Base-by-base conservation (phyloP, 2,329 filamentous ascomycete species). In the Diaporthe destruens region DNA sequence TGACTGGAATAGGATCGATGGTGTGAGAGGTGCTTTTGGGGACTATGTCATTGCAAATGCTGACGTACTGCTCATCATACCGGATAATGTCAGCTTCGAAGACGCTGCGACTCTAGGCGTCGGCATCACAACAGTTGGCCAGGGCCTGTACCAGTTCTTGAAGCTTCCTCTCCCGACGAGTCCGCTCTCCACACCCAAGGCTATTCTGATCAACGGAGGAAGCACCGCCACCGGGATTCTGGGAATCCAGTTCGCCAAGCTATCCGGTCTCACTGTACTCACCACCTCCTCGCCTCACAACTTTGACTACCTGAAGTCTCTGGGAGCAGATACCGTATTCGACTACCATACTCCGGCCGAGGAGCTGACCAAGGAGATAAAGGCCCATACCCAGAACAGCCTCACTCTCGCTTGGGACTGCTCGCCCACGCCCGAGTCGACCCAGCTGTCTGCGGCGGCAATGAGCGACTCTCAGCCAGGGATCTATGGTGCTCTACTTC, bases 161-260 rank as follows among this genome's bases (percentile, higher is more conserved):
- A 69, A 79, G 66, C 81, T 88, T 0, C 82, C 85, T 0, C 79
- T 89, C 3, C 89, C 90, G 0, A 80, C 76, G 25, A 71, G 77
- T 11, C 81, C 84, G 6, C 20, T 59, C 16, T 6, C 71, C 7
- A 25, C 42, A 18, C 61, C 71, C 7, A 47, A 59, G 32, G 29
- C 67, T 9, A 47, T 74, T 23, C 74, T 85, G 42, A 82, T 84
- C 70, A 84, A 85, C 51, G 85, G 83, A 32, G 83, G 82, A 3
- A 87, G 86, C 78, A 89, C 85, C 20, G 87, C 87, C 0, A 88
- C 87, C 0, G 85, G 84, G 77, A 87, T 88, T 68, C 85, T 87
- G 72, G 83, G 78, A 0, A 82, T 85, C 71, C 82, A 84, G 72
- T 83, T 76, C 74, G 82, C 82, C 49, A 82, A 81, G 71, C 75